These are phyloP conservation scores for Geotrichum bryndzae DNA, from an alignment of 1,139 yeast genomes.

Conservation along the genomic window DNA sequence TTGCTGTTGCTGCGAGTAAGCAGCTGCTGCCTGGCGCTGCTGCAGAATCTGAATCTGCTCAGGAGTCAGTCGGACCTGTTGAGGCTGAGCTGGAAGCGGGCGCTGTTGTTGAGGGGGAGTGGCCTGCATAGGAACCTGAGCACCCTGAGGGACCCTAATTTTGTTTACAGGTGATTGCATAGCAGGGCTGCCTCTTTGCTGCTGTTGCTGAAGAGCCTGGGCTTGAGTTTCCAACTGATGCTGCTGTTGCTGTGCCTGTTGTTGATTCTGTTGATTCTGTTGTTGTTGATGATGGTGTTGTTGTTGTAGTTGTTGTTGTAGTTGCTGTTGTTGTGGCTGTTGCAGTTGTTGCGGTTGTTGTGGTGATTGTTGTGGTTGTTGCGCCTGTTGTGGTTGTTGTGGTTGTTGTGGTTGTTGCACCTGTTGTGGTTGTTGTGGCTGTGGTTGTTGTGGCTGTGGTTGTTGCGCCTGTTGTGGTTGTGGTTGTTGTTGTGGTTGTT, in stretches of 20 bases:
- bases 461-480: not conserved
- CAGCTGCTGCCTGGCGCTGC: conserved; percentile 9
- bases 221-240: not conserved
- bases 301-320: not conserved
- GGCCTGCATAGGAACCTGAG: not conserved
- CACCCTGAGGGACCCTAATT: not conserved
- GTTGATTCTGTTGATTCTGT: not conserved
- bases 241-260: not conserved
- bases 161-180: not conserved
- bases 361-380: not conserved
- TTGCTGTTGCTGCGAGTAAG: conserved; percentile 6
- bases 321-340: not conserved
- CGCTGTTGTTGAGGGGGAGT: not conserved
- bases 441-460: not conserved
- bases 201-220: not conserved
- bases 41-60: conserved; percentile 15
- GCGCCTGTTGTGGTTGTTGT: not conserved
- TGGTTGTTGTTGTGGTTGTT: not conserved
- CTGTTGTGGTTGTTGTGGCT: not conserved
- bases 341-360: not conserved
- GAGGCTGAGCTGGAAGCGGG: not conserved
- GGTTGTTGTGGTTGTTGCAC: not conserved
- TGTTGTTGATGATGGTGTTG: not conserved
- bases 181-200: not conserved
- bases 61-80: conserved; percentile 6